Conservation (phyloP, 495 filamentous ascomycete species). For the Pyronema omphalodes region DNA sequence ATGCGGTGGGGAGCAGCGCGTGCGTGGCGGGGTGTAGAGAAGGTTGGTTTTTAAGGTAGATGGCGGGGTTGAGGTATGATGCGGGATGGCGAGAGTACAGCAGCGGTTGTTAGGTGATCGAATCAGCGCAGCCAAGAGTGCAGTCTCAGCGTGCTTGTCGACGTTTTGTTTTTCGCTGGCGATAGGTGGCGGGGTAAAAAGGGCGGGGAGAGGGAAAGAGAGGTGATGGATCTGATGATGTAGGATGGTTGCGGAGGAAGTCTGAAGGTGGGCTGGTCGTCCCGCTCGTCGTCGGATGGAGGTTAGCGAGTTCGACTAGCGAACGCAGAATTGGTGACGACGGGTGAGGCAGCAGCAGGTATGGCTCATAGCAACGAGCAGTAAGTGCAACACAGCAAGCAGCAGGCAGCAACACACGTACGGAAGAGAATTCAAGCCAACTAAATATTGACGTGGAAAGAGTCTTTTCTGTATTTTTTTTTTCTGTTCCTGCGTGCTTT, state of each 20-base stretch:
- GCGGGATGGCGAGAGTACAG: not conserved
- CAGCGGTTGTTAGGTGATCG: not conserved
- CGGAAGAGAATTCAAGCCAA: too few species aligned
- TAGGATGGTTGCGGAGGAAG: not conserved
- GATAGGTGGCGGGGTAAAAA: not conserved
- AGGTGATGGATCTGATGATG: not conserved
- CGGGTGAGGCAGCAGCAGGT: not conserved
- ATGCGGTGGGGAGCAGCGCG: not conserved
- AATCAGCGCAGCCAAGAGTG: not conserved
- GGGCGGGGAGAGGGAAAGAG: not conserved
- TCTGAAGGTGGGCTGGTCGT: not conserved
- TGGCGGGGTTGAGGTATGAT: not conserved
- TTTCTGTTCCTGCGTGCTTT: too few species aligned
- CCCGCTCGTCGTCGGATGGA: not conserved
- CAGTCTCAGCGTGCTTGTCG: not conserved
- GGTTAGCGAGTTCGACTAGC: not conserved
- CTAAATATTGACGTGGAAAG: too few species aligned
- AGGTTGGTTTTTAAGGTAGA: not conserved
- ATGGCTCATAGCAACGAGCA: too few species aligned
- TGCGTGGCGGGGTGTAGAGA: not conserved
- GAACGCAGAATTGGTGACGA: not conserved
- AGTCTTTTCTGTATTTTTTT: too few species aligned
- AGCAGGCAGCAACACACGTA: too few species aligned
- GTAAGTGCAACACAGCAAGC: too few species aligned
- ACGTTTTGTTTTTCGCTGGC: too few species aligned